Conservation (phyloP, 192 early-diverging fungal species). For the Podila verticillata region DNA sequence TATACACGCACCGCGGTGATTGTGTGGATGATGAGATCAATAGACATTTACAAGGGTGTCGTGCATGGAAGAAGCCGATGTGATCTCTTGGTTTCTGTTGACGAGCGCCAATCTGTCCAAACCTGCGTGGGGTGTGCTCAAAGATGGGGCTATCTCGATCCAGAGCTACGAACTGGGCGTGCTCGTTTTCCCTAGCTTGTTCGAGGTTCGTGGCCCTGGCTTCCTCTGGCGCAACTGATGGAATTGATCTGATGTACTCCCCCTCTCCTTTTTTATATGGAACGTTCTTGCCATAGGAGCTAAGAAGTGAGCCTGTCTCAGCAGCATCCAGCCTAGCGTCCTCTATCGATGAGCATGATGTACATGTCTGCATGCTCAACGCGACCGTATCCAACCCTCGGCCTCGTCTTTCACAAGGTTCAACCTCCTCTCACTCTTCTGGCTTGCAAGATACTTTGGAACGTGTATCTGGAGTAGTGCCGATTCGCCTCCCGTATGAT, state of each 20-base stretch:
- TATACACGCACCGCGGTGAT: too few relatives aligned
- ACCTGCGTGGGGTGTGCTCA: slow-evolving; percentile 74
- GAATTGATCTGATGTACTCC: neutral
- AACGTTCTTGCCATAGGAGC: neutral
- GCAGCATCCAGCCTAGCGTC: neutral
- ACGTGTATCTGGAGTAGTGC: slow-evolving; percentile 38
- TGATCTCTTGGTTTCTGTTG: slow-evolving; percentile 53
- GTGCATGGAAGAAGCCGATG: slow-evolving; percentile 34
- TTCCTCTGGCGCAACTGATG: neutral
- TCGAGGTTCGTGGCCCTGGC: slow-evolving; percentile 57
- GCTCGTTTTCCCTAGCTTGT: slow-evolving; percentile 63
- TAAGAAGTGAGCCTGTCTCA: neutral
- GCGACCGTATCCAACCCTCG: slow-evolving; percentile 26
- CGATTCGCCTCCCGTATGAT: slow-evolving; percentile 70
- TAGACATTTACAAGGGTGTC: slow-evolving; percentile 55
- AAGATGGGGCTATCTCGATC: slow-evolving; percentile 62
- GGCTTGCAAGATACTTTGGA: neutral
- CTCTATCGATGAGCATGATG: neutral
- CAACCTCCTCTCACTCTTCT: neutral
- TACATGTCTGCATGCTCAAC: slow-evolving; percentile 42
- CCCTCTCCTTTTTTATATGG: too few relatives aligned
- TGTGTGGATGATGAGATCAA: too few relatives aligned
- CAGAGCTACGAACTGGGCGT: slow-evolving; percentile 76
- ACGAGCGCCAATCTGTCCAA: slow-evolving; percentile 67
- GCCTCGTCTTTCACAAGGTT: slow-evolving; percentile 3